phyloP scores from a whole-genome alignment of 1,139 yeast species.

The Candida sanyaensis region DNA sequence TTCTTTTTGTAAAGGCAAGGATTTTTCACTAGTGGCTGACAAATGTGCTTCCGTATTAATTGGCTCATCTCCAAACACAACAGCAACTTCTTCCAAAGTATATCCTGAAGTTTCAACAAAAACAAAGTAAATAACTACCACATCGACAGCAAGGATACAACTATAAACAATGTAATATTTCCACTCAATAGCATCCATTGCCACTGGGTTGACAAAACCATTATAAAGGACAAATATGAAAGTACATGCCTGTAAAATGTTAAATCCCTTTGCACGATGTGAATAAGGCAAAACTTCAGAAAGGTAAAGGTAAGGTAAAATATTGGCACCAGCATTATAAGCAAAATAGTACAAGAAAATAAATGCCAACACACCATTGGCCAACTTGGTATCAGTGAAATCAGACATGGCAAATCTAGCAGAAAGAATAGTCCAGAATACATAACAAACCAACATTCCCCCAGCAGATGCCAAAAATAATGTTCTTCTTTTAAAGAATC shows the following conservation, averaged over 20 bases:
- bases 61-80: constrained; percentile 38
- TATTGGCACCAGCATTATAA: constrained; percentile 35
- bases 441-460: constrained; percentile 39
- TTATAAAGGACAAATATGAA: constrained; percentile 24
- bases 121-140: constrained; percentile 39
- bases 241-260: constrained; percentile 29
- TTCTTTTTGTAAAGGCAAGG: neutral
- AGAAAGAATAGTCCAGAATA: constrained; percentile 41
- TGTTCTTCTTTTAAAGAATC: constrained; percentile 43
- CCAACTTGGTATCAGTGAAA: constrained; percentile 30
- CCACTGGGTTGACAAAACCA: constrained; percentile 58
- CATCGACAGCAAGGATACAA: constrained; percentile 39
- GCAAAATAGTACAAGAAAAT: constrained; percentile 41
- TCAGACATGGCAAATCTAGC: constrained; percentile 40
- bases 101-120: constrained; percentile 55
- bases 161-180: constrained; percentile 59
- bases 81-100: constrained; percentile 55
- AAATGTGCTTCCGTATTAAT: neutral
- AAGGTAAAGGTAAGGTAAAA: constrained; percentile 38
- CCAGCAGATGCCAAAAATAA: constrained; percentile 39
- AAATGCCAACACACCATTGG: constrained; percentile 47
- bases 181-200: constrained; percentile 60
- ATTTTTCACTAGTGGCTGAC: neutral
- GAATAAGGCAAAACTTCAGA: constrained; percentile 47
- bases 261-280: constrained; percentile 47